Evolutionary conservation across 192 early-diverging fungal genomes (phyloP), one percentile per base, ranked within the genome.

Genomic region (Umbelopsis sp.): DNA sequence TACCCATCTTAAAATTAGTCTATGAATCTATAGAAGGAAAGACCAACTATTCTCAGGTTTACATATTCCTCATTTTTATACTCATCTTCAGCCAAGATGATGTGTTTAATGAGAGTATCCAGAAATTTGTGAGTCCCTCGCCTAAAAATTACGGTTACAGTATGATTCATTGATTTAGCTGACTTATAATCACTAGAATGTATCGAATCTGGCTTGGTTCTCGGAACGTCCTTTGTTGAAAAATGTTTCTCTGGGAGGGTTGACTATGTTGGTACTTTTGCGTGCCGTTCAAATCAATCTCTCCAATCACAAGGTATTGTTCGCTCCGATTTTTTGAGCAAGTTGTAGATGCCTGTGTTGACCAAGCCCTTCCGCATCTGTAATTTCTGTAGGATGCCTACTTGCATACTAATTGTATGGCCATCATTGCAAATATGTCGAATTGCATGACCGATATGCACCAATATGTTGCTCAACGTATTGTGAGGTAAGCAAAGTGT

Each of bases 61-160:
- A 92, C 78, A 85, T 93, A 11, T 78, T 91, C 1, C 70, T 93
- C 21, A 83, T 81, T 49, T 87, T 92, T 61, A 51, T 93, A 21
- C 72, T 92, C 7, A 69, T 93, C 20, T 82, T 92, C 64, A 87
- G 86, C 49, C 85, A 92, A 67, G 91, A 93, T 65, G 86, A 87
- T 35, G 86, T 88, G 0, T 92, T 88, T 67, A 91, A 84, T 47
- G 90, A 92, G 18, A 85, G 79, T 22, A 90, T 90, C 10, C 90
- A 93, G 75, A 90, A 88, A 68, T 85, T 92, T 50, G 90, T 90
- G 79, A 76, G 83, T 73, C 33, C 11, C 27, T 66, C 16, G 11
- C 15, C 27, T 51, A 30, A 15, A 8, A 7, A 12, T 25, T 4
- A 13, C 27, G 2, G 35, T 12, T 2, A 44, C 5, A 4, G 15